These are phyloP conservation scores for Debaryomyces subglobosus DNA, from an alignment of 1,139 yeast genomes.

Conservation along the genomic window DNA sequence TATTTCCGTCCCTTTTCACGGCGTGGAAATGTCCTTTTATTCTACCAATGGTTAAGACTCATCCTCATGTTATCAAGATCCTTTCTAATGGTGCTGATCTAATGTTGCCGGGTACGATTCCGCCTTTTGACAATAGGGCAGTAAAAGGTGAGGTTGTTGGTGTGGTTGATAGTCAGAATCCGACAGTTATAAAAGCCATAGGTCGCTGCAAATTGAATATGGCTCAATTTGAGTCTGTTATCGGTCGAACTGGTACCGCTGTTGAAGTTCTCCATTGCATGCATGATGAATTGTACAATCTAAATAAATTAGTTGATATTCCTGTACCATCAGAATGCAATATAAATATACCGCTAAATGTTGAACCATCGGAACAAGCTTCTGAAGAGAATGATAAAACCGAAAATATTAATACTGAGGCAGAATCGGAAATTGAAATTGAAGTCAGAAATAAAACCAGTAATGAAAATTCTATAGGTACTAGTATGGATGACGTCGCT, in stretches of 20 bases:
- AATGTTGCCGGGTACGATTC: constrained; percentile 88
- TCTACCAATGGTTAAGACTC: constrained; percentile 70
- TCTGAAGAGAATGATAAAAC: constrained; percentile 15
- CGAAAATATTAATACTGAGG: constrained; percentile 11
- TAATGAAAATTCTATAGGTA: constrained; percentile 5
- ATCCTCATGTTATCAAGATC: constrained; percentile 66
- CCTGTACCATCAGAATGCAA: constrained; percentile 41
- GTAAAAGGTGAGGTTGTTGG: constrained; percentile 66
- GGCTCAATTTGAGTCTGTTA: constrained; percentile 41
- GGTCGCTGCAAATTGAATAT: constrained; percentile 67
- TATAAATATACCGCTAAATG: constrained; percentile 24
- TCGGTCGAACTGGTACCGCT: constrained; percentile 68
- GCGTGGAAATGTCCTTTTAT: constrained; percentile 71
- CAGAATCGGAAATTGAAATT: constrained; percentile 8
- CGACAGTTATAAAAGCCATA: constrained; percentile 71
- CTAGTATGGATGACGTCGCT: constrained; percentile 23
- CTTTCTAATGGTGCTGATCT: constrained; percentile 81
- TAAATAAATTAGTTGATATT: constrained; percentile 50
- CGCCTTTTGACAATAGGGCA: constrained; percentile 64
- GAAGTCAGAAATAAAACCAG: constrained; percentile 1
- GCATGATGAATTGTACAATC: constrained; percentile 54
- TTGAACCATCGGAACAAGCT: constrained; percentile 14
- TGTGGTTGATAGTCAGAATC: constrained; percentile 61
- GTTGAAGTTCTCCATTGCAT: constrained; percentile 59
- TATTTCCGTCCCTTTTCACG: constrained; percentile 74